phyloP scores from a whole-genome alignment of 768 basidiomycete species.

The Russula dissimulans region DNA sequence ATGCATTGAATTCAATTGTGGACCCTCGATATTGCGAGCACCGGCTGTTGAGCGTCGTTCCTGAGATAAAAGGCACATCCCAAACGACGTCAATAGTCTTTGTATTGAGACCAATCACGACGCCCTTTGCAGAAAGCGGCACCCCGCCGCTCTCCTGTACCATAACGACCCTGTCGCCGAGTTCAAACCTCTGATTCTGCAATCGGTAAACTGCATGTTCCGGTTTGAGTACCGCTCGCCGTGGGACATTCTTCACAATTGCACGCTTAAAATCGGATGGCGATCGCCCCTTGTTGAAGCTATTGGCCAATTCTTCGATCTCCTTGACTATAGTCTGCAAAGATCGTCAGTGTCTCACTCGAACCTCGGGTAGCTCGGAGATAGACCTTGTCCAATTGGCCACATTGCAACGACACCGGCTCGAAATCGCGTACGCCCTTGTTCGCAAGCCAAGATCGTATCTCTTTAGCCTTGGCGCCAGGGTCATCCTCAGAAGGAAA shows the following conservation, averaged over 20 bases:
- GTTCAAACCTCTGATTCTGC: constrained; percentile 76
- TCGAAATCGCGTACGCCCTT: constrained; percentile 88
- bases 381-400: constrained; percentile 78
- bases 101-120: constrained; percentile 81
- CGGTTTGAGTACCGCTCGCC: constrained; percentile 90
- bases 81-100: constrained; percentile 92
- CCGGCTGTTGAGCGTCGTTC: constrained; percentile 78
- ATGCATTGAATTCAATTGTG: constrained; percentile 77
- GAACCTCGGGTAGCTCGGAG: neutral
- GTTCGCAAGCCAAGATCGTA: constrained; percentile 76
- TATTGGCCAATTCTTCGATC: constrained; percentile 71
- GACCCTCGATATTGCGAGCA: constrained; percentile 91
- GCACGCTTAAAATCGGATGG: constrained; percentile 72
- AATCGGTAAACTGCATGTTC: constrained; percentile 81
- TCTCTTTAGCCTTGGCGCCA: constrained; percentile 63
- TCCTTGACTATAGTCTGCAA: constrained; percentile 63
- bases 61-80: constrained; percentile 94
- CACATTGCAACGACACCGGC: constrained; percentile 84
- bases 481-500: constrained; percentile 49
- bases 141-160: constrained; percentile 92
- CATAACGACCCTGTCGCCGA: constrained; percentile 94
- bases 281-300: constrained; percentile 50
- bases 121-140: constrained; percentile 84
- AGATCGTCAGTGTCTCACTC: neutral
- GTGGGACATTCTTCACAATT: constrained; percentile 87